Evolutionary conservation across 2,329 filamentous ascomycete species (phyloP).

Genomic region (Cercospora sesami): DNA sequence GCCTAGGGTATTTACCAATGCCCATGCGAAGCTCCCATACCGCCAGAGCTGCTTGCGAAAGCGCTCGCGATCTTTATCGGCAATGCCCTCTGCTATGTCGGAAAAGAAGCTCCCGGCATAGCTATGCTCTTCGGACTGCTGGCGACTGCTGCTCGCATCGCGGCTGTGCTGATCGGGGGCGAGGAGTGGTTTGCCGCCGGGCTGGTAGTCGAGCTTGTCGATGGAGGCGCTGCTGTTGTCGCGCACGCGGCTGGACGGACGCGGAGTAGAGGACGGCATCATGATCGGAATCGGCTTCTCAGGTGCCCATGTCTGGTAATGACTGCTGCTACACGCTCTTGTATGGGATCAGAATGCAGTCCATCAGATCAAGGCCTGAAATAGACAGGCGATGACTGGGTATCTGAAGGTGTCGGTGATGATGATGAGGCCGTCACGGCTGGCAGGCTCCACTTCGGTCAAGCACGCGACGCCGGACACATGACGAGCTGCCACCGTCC

Average conservation of each 20-base stretch:
- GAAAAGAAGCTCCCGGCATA: slow-evolving; percentile 58
- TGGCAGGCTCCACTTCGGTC: slow-evolving; percentile 1
- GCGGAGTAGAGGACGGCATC: slow-evolving; percentile 15
- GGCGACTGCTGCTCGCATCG: slow-evolving; percentile 27
- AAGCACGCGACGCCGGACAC: slow-evolving; percentile 7
- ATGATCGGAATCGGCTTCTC: slow-evolving; percentile 1
- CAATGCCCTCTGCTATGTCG: slow-evolving; percentile 61
- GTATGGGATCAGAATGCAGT: background rate
- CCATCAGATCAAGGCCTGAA: background rate
- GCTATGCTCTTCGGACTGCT: slow-evolving; percentile 43
- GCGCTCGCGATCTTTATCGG: slow-evolving; percentile 56
- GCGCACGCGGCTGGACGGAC: slow-evolving; percentile 26
- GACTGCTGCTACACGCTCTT: background rate
- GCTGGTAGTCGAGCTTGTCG: slow-evolving; percentile 54
- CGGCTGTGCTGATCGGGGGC: slow-evolving; percentile 38
- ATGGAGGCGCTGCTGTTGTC: slow-evolving; percentile 38
- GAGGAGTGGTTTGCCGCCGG: slow-evolving; percentile 45
- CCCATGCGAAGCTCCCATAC: slow-evolving; percentile 60
- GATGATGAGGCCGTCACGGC: background rate
- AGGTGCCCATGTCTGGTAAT: background rate
- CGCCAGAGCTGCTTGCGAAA: slow-evolving; percentile 56
- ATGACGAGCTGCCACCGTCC: background rate
- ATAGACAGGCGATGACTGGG: background rate
- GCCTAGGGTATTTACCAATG: slow-evolving; percentile 67
- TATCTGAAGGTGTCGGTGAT: background rate